These are phyloP conservation scores for Calocybe gangraenosa DNA, from an alignment of 768 basidiomycete genomes.

Conservation along the genomic window DNA sequence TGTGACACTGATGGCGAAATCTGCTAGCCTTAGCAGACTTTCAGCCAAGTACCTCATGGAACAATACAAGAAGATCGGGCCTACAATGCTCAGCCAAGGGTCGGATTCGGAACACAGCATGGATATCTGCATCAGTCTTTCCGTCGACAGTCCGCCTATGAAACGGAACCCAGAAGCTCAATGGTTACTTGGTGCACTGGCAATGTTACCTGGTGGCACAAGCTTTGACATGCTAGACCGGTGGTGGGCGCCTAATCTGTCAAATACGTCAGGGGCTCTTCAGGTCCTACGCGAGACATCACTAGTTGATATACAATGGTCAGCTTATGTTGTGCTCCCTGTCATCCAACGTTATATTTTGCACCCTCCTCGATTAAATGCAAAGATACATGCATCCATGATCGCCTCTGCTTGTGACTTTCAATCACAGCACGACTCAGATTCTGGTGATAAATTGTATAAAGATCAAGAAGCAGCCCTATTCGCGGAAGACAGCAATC, in stretches of 20 bases:
- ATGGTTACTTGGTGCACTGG: slow-evolving; percentile 14
- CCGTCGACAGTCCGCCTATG: slow-evolving; percentile 7
- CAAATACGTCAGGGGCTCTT: slow-evolving; percentile 4
- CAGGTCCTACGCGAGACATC: slow-evolving; percentile 2
- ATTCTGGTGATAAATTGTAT: slow-evolving; percentile 9
- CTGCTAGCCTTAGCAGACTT: not conserved
- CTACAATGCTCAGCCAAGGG: slow-evolving; percentile 4
- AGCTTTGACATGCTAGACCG: slow-evolving; percentile 6
- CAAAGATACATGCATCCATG: slow-evolving; percentile 1
- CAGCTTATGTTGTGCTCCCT: slow-evolving; percentile 13
- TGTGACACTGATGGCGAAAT: slow-evolving; percentile 28
- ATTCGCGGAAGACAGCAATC: slow-evolving; percentile 10
- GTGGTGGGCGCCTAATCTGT: slow-evolving; percentile 9
- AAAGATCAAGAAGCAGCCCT: slow-evolving; percentile 4
- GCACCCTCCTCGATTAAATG: slow-evolving; percentile 5
- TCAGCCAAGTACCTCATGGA: slow-evolving; percentile 1
- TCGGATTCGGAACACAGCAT: slow-evolving; percentile 10
- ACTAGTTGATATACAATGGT: not conserved
- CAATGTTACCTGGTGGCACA: slow-evolving; percentile 22
- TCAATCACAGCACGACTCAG: slow-evolving; percentile 7
- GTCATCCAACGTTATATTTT: slow-evolving; percentile 17
- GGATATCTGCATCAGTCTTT: slow-evolving; percentile 8
- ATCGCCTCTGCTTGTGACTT: slow-evolving; percentile 10
- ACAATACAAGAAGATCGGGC: slow-evolving; percentile 1
- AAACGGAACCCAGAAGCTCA: not conserved